Evolutionary conservation across 2,329 filamentous ascomycete genomes (phyloP), one percentile per base, ranked within the genome.

Genomic region (Didymella lethalis): DNA sequence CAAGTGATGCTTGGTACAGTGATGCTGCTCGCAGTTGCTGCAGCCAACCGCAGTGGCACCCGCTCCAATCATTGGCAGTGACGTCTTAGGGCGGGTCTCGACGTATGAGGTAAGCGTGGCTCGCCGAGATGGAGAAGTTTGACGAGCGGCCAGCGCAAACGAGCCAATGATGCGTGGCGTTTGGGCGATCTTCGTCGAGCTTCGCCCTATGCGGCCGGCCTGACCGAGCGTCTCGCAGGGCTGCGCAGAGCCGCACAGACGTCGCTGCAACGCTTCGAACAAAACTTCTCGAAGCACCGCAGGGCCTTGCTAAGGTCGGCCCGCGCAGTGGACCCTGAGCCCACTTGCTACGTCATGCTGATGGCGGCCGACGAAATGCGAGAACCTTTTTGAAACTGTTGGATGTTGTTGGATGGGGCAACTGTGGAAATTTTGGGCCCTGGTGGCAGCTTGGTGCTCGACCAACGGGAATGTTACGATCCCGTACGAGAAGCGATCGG

Each of bases 311-410:
- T 16, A n/a, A 43, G 57, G 57, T 55, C 52, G 57, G 52, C 51
- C 57, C 57, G 67, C 61, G 64, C 59, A 48, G 66, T 67, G 67
- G 67, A 66, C 64, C 64, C 64, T 63, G 66, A 64, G 44, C 68
- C 67, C 71, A 72, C 70, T 36, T 18, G 12, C 67, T 67, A 73
- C 69, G 70, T 73, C 69, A 74, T 70, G 55, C 49, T 57, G 61
- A 54, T 62, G 61, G 52, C 54, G 32, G 56, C 36, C 54, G 53
- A 54, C 59, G 60, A 55, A 59, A 59, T 49, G 55, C 49, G 54
- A 53, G 44, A 46, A 50, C 29, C 34, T 48, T 57, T 40, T 54
- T 69, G 70, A 72, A 73, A 73, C 71, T 69, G 70, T 72, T 74
- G 71, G 70, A 71, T 68, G 59, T 59, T 54, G 56, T 54, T 59